Percentiles rank a stretch among this genome's conserved stretches.
phyloP scores from a whole-genome alignment of 2,329 filamentous ascomycete species.

The Trichoderma sp. region DNA sequence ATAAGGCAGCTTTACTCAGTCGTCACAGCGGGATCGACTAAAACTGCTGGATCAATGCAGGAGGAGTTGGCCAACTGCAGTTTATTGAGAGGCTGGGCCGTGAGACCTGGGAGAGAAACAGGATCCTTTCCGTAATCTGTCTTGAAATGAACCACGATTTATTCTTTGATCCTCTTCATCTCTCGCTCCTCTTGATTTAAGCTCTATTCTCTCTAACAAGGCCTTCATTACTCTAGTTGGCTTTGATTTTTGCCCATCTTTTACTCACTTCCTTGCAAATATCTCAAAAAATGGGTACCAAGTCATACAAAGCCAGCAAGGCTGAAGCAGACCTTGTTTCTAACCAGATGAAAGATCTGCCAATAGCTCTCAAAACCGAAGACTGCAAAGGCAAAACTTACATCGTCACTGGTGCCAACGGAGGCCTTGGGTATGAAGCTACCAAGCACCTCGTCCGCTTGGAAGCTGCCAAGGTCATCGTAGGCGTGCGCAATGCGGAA shows the following conservation, averaged over 20 bases:
- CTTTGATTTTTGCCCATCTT: background rate
- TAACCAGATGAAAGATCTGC: slow-evolving; percentile 15
- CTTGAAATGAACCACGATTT: background rate
- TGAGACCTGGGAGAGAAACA: background rate
- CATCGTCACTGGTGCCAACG: slow-evolving; percentile 51
- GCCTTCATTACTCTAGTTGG: background rate
- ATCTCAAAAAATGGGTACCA: background rate
- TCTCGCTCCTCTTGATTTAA: background rate
- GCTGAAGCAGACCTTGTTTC: background rate
- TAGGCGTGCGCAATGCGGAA: slow-evolving; percentile 46
- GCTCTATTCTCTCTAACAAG: background rate
- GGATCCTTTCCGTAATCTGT: background rate
- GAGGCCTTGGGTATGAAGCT: slow-evolving; percentile 47
- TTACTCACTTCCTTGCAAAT: background rate
- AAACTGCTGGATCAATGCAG: slow-evolving; percentile 8
- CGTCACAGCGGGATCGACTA: slow-evolving; percentile 19
- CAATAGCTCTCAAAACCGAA: slow-evolving; percentile 2
- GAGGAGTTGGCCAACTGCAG: background rate
- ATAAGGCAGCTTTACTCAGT: slow-evolving; percentile 24
- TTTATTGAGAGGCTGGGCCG: background rate
- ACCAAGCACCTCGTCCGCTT: slow-evolving; percentile 47
- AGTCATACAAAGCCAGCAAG: background rate
- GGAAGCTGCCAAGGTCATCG: slow-evolving; percentile 47
- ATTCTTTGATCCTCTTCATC: too few species aligned
- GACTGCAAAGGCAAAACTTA: slow-evolving; percentile 25